Base-by-base conservation (phyloP, 2,329 filamentous ascomycete species). In the Myotisia sp. region DNA sequence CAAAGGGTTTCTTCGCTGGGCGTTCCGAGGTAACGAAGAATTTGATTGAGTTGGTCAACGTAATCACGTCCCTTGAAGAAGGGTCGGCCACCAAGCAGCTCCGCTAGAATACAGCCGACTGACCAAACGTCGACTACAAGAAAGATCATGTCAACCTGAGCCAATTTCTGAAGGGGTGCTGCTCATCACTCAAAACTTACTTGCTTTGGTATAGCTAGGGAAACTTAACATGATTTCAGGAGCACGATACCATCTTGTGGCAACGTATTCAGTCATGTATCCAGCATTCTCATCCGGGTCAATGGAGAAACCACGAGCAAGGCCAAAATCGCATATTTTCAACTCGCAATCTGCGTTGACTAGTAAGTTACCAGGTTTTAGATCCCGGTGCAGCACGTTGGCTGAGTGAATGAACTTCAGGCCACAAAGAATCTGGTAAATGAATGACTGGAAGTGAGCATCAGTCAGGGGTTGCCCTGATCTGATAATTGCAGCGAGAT, bases 11-110 rank as follows among this genome's bases (percentile, higher is more conserved):
- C 84, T 59, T 95, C 87, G 53, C 87, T 92, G 26, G 90, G 90
- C 1, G 87, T 98, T 44, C 90, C 90, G 35, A 98, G 79, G 56
- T 92, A 94, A 67, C 95, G 86, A 37, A 98, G 72, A 53, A 98
- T 98, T 64, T 98, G 90, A 69, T 98, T 98, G 45, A 98, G 75
- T 67, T 98, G 90, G 62, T 98, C 90, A 59, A 98, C 90, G 53
- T 98, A 98, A 65, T 98, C 90, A 42, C 90, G 82, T 38, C 90
- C 90, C 65, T 98, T 98, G 71, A 98, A 95, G 70, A 98, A 98
- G 27, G 90, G 90, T 40, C 92, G 81, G 40, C 90, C 87, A 42
- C 90, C 90, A 22, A 98, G 75, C 8, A 98, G 75, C 60, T 98
- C 90, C 35, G 90, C 90, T 35, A 98, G 73, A 50, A 98, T 98